A percentile compares a stretch with the other conserved stretches of the same genome.
Evolutionary conservation across 2,329 filamentous ascomycete genomes (phyloP).

Genomic region (Leptoxyphium fumago): DNA sequence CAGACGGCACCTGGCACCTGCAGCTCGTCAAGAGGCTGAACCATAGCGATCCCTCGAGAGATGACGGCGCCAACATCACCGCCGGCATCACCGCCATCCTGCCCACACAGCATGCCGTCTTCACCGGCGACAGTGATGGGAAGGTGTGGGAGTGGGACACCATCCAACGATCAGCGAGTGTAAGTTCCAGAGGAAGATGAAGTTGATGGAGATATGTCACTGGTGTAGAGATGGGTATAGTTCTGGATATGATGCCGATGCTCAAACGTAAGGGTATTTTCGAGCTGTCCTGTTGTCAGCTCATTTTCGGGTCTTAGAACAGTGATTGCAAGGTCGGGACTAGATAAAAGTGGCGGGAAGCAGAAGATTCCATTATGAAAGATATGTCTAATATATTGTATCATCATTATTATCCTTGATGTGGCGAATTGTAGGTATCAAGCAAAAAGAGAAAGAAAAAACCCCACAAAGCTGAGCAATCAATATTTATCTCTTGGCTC

Average conservation of each 20-base stretch:
- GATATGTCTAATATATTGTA: too few relatives aligned
- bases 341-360: background rate
- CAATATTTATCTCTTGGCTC: background rate
- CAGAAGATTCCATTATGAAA: background rate
- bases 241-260: too few relatives aligned
- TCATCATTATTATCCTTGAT: too few relatives aligned
- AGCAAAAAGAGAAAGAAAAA: background rate
- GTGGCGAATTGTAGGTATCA: background rate
- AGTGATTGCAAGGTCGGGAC: background rate
- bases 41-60: constrained; percentile 56
- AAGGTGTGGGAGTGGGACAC: constrained; percentile 43
- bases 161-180: constrained; percentile 8
- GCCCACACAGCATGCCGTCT: constrained; percentile 69
- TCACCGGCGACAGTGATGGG: constrained; percentile 88
- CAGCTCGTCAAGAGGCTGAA: constrained; percentile 70
- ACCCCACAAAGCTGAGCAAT: background rate
- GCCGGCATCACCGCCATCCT: constrained; percentile 75
- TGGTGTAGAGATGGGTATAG: background rate
- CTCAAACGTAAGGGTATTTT: background rate
- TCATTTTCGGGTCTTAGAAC: background rate
- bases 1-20: constrained; percentile 55
- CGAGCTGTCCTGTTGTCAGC: background rate
- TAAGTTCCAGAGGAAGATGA: background rate
- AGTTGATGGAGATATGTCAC: background rate
- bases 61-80: constrained; percentile 38